Base-by-base conservation (phyloP, 129 eudicot species). In the Ambrosia artemisiifolia region DNA sequence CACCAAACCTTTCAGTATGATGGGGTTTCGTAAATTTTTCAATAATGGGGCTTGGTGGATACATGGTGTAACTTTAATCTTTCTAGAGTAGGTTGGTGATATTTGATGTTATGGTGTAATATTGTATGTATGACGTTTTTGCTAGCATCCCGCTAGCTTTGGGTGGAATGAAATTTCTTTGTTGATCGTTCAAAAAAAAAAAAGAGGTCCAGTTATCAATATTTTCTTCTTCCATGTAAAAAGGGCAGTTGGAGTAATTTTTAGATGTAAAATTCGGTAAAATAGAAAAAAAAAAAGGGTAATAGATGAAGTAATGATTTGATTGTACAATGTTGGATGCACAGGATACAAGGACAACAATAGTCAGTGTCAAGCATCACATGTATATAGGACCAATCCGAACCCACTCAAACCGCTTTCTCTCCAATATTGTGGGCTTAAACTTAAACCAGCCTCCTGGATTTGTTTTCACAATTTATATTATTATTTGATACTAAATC, bases 391-490 rank as follows among this genome's bases (percentile, higher is more conserved):
- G 77, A 72, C 76, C 59, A 59, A 59, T 61, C 68, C 30, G 6
- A 72, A 43, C 43, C 50, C 66, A 57, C 67, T 72, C 55, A 72
- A 59, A 72, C 76, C 46, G 69, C 77, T 72, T 60, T 32, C 35
- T 0, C 77, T 72, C 77, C 77, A 60, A 60, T 72, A 60, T 72
- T 72, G 77, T 60, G 77, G 77, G 77, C 77, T 72, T 60, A 43
- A 44, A 4, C 56, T 60, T 60, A 60, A 72, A 72, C 77, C 77
- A 72, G 69, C 77, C 77, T 60, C 47, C 69, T 43, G 69, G 48
- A 72, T 28, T 54, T 54, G 12, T 72, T 57, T 59, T 6, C 11
- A 19, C 17, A 47, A 38, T 63, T 40, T 34, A 19, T 43, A 11
- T 62, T 14, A 34, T 32, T 3, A 65, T 11, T 16, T 65, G 9